phyloP scores from a whole-genome alignment of 2,329 filamentous ascomycete species.

The Cordyceps cateniannulata region DNA sequence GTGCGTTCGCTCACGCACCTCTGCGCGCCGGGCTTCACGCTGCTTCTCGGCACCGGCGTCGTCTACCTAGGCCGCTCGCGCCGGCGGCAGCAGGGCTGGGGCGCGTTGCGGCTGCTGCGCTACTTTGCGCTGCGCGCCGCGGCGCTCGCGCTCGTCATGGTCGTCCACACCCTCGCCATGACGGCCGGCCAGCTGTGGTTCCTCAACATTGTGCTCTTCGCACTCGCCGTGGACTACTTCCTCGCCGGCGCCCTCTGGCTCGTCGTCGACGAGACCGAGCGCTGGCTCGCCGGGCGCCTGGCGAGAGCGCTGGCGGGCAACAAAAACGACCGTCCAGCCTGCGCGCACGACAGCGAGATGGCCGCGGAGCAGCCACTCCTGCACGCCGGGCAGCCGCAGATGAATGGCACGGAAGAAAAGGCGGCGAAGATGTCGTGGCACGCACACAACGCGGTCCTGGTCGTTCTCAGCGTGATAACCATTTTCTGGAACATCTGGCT shows the following conservation, averaged over 20 bases:
- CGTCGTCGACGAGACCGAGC: constrained; percentile 28
- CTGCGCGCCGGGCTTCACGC: constrained; percentile 39
- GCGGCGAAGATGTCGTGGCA: constrained; percentile 31
- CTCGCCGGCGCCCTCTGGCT: constrained; percentile 37
- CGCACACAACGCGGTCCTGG: constrained; percentile 31
- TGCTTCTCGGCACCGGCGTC: constrained; percentile 39
- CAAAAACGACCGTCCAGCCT: background rate
- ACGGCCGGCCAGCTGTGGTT: constrained; percentile 33
- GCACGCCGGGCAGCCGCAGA: background rate
- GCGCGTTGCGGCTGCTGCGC: constrained; percentile 24
- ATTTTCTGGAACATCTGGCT: constrained; percentile 44
- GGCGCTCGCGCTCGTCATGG: constrained; percentile 29
- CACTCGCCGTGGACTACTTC: constrained; percentile 39
- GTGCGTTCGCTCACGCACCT: constrained; percentile 37
- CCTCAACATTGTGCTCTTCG: constrained; percentile 37
- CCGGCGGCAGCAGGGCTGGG: constrained; percentile 34
- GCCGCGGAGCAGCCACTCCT: constrained; percentile 29
- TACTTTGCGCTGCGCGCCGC: constrained; percentile 33
- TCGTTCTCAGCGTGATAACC: constrained; percentile 27
- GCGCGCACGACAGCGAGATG: constrained; percentile 8
- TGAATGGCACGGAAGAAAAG: background rate
- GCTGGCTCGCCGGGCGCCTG: constrained; percentile 22
- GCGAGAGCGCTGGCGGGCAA: constrained; percentile 10
- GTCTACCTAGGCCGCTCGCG: constrained; percentile 39
- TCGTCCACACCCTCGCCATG: constrained; percentile 26